Conservation (phyloP, 306 rosid genomes). For the Biancaea sappan region DNA sequence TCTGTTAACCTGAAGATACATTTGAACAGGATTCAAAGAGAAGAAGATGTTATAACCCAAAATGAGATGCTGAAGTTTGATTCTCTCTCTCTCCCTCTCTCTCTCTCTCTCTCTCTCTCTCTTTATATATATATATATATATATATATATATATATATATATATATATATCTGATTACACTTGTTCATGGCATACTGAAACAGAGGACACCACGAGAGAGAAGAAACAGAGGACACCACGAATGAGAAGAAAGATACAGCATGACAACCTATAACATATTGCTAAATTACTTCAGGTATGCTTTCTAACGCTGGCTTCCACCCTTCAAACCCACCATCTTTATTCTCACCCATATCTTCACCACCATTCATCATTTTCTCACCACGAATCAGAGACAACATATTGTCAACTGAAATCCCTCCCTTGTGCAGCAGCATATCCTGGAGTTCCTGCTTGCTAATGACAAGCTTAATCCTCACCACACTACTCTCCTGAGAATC, state of each 20-base stretch:
- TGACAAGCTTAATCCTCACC: constrained; percentile 74
- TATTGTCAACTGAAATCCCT: constrained; percentile 55
- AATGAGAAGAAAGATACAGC: constrained; percentile 6
- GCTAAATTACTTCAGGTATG: constrained; percentile 79
- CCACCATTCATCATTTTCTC: constrained; percentile 33
- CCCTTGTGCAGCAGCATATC: constrained; percentile 63
- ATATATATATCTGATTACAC: constrained; percentile 6
- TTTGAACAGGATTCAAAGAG: neutral
- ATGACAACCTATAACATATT: constrained; percentile 8
- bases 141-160: too few relatives aligned
- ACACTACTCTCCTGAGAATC: constrained; percentile 47
- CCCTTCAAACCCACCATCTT: constrained; percentile 30
- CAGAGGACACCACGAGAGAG: constrained; percentile 10
- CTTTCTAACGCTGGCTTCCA: constrained; percentile 82
- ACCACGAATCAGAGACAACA: constrained; percentile 47
- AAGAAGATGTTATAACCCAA: neutral
- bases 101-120: too few relatives aligned
- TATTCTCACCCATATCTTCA: constrained; percentile 27
- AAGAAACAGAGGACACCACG: constrained; percentile 11
- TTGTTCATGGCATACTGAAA: constrained; percentile 4
- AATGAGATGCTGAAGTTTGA: constrained; percentile 22
- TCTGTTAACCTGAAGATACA: neutral
- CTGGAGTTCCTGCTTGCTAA: constrained; percentile 66
- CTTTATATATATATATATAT: too few relatives aligned
- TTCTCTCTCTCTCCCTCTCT: neutral